Base-by-base conservation (phyloP, 208 protist species). In the Sergeia podlipaevii region DNA sequence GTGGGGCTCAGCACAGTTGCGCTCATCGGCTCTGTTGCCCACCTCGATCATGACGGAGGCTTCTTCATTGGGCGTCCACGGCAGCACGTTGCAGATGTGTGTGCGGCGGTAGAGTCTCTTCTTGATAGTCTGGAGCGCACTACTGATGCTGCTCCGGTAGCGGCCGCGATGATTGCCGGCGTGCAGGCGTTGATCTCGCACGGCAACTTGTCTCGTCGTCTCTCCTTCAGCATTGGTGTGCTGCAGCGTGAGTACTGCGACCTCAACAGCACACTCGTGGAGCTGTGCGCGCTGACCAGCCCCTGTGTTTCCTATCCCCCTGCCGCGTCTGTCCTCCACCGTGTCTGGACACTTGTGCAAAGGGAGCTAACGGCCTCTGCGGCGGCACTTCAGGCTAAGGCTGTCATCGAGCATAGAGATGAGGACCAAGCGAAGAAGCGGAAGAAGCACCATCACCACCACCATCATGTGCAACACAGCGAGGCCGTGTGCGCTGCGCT, bases 1-100 rank as follows among this genome's bases (percentile, higher is more conserved):
- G 38, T 70, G 1, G 65, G 65, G 41, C 64, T 89, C 15, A 71
- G 68, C 47, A 64, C 74, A 28, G 49, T 60, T 18, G 45, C 69
- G 24, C 63, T 67, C 2, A 37, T 89, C 30, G 62, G 76, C 49
- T 41, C 51, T 18, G 70, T 67, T 13, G 48, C 60, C 4, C 49
- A 65, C 10, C 52, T 56, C 15, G 80, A 88, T 51, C 55, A 69
- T 33, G 39, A 64, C 24, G 67, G 69, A 17, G 53, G 74, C 37
- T 71, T 80, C 46, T 88, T 84, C 43, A 66, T 36, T n/a, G 60
- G 54, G 21, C 67, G 48, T 20, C n/a, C n/a, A n/a, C n/a, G n/a
- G n/a, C n/a, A n/a, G 15, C 34, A 38, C 34, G 34, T 15, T 17
- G 11, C 10, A 24, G 42, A 11, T 11, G 21, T 21, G 13, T 47